Base-by-base conservation (phyloP, 495 filamentous ascomycete species). In the Penicillium dipodomyicola region DNA sequence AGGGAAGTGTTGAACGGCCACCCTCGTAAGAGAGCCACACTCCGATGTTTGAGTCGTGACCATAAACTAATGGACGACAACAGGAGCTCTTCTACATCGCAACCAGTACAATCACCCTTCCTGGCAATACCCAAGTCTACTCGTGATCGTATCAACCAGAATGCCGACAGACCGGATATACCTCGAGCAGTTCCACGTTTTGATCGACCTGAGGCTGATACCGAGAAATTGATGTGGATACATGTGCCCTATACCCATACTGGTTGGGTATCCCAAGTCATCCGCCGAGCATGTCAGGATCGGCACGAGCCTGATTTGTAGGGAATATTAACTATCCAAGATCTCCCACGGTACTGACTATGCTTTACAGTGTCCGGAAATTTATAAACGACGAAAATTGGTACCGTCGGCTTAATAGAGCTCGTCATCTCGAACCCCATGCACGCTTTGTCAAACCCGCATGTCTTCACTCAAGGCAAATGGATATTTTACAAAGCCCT, bases 231-330 rank as follows among this genome's bases (percentile, higher is more conserved):
- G 35, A 76, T 82, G 52, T 89, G 85, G 86, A 80, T 87, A 37
- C 86, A 89, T 62, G 67, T 87, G 27, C 84, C 84, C 0, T 88
- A 80, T 56, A 88, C 81, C 4, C 84, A 87, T 65, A 80, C 85
- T 3, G 76, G 78, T 7, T 89, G 85, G 85, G 85, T 87, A 12
- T 82, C 80, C 23, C 62, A 58, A 20, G 55, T 69, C 14, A 65
- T 69, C 6, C 55, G 61, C 0, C 62, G 57, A 5, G 59, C 60
- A 4, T 63, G 59, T 29, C 46, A 62, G n/a, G 67, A 64, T 35
- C 55, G 66, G 58, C 73, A 64, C 59, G 67, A 65, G 2, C 49
- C 66, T 8, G 56, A 61, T 25, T 69, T 72, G 73, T 74, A 59
- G 1, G 3, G 17, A 6, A 25, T 12, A 14, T 57, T 12, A 10